A percentile compares a stretch with the other conserved stretches of the same genome.
These are phyloP conservation scores for Penicillium daleae DNA, from an alignment of 495 filamentous ascomycete species.

Conservation along the genomic window DNA sequence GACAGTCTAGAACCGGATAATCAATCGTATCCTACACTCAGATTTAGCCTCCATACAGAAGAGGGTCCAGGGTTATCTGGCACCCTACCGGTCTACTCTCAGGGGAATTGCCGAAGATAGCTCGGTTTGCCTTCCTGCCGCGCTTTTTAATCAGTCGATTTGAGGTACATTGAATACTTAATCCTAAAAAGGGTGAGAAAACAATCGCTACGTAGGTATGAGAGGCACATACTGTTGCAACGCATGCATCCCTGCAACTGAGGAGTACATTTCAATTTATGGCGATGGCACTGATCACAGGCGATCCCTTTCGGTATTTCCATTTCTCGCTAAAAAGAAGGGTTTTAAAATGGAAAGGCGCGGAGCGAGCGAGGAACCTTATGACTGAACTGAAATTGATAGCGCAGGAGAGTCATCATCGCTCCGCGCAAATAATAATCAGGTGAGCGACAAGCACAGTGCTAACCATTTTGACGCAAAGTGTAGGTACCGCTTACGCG, in stretches of 20 bases:
- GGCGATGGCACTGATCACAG: conserved; percentile 13
- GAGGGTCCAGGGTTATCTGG: neutral
- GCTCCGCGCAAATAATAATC: no score
- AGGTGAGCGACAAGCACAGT: no score
- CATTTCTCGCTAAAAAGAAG: conserved; percentile 1
- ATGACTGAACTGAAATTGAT: no score
- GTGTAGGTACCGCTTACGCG: no score
- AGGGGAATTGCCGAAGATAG: neutral
- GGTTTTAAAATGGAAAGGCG: neutral
- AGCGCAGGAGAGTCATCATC: no score
- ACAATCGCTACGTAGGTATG: neutral
- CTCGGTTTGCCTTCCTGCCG: conserved; percentile 11
- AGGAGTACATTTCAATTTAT: conserved; percentile 13
- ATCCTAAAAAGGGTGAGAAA: conserved; percentile 3
- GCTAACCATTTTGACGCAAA: no score
- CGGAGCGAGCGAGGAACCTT: neutral
- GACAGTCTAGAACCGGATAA: conserved; percentile 13
- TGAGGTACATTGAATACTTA: conserved; percentile 12
- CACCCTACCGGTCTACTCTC: neutral
- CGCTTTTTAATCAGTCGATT: conserved; percentile 15
- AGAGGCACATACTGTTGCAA: conserved; percentile 16
- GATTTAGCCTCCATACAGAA: neutral
- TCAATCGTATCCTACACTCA: conserved; percentile 5
- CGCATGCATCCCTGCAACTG: conserved; percentile 13
- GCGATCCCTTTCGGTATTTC: conserved; percentile 9